phyloP scores from a whole-genome alignment of 2,329 filamentous ascomycete species.

The Teratosphaeria gauchensis region DNA sequence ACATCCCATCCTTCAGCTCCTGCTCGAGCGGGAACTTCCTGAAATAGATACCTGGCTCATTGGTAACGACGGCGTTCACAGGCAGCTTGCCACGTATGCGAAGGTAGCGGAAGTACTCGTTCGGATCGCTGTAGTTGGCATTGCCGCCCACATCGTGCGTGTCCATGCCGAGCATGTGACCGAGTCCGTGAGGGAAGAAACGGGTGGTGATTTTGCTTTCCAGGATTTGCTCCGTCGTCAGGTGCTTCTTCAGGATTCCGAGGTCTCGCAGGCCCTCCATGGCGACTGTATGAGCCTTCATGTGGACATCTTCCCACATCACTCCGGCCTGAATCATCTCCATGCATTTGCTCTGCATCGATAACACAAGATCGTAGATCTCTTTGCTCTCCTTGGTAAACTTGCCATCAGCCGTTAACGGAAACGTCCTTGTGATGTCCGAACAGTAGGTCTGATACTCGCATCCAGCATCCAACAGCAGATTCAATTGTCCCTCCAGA shows the following conservation, averaged over 20 bases:
- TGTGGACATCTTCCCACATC: slow-evolving; percentile 72
- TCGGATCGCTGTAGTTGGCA: slow-evolving; percentile 52
- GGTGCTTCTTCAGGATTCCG: slow-evolving; percentile 51
- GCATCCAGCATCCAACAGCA: slow-evolving; percentile 74
- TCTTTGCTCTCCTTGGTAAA: slow-evolving; percentile 60
- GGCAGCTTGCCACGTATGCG: slow-evolving; percentile 49
- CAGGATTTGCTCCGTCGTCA: slow-evolving; percentile 34
- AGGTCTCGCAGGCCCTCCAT: slow-evolving; percentile 68
- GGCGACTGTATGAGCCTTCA: slow-evolving; percentile 68
- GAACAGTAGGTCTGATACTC: slow-evolving; percentile 42
- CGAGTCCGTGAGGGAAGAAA: slow-evolving; percentile 43
- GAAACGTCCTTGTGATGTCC: slow-evolving; percentile 76
- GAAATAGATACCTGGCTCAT: slow-evolving; percentile 86
- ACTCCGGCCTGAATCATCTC: slow-evolving; percentile 62
- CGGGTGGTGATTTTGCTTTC: slow-evolving; percentile 36
- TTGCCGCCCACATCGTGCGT: slow-evolving; percentile 43
- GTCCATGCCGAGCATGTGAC: slow-evolving; percentile 44
- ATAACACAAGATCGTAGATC: slow-evolving; percentile 54
- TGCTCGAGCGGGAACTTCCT: slow-evolving; percentile 62
- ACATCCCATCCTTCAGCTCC: slow-evolving; percentile 52
- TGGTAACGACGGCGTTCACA: slow-evolving; percentile 71
- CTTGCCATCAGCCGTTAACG: slow-evolving; percentile 51
- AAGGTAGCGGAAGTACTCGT: slow-evolving; percentile 79
- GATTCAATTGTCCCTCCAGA: slow-evolving; percentile 60
- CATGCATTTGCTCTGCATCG: slow-evolving; percentile 78